A percentile compares a stretch with the other conserved stretches of the same genome.
Evolutionary conservation across 306 rosid genomes (phyloP).

Genomic region (Prunus campanulata): DNA sequence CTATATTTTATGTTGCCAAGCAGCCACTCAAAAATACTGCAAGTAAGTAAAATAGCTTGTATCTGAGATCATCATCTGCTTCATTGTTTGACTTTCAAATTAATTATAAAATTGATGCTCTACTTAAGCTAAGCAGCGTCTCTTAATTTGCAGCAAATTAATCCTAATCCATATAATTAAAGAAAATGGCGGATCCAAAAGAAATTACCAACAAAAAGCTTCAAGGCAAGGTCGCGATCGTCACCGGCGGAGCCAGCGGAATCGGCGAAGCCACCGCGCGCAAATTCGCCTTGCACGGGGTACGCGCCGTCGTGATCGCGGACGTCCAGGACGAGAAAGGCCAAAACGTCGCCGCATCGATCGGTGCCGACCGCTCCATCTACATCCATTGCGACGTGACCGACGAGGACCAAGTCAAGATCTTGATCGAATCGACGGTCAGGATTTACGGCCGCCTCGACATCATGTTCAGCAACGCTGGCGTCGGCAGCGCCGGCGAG

Average conservation of each 20-base stretch:
- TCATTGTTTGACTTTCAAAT: too few relatives aligned
- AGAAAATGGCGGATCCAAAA: neutral
- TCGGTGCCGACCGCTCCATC: slow-evolving; percentile 29
- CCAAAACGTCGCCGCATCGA: slow-evolving; percentile 34
- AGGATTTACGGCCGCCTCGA: slow-evolving; percentile 39
- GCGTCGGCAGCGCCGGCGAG: slow-evolving; percentile 9
- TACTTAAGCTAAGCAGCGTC: too few relatives aligned
- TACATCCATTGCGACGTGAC: slow-evolving; percentile 56
- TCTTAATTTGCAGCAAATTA: too few relatives aligned
- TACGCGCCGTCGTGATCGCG: slow-evolving; percentile 44
- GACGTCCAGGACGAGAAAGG: slow-evolving; percentile 54
- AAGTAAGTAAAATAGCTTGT: too few relatives aligned
- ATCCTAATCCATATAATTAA: too few relatives aligned
- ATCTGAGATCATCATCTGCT: too few relatives aligned
- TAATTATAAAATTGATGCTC: too few relatives aligned
- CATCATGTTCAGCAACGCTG: slow-evolving; percentile 71
- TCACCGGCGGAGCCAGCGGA: slow-evolving; percentile 69
- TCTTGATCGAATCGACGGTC: slow-evolving; percentile 40
- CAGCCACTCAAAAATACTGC: too few relatives aligned
- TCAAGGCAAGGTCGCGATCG: slow-evolving; percentile 47
- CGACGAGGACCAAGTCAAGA: slow-evolving; percentile 46
- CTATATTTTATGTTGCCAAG: too few relatives aligned
- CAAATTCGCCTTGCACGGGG: slow-evolving; percentile 36
- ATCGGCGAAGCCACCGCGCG: slow-evolving; percentile 60
- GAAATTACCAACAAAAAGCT: neutral